Evolutionary conservation across 2,329 filamentous ascomycete genomes (phyloP), one percentile per base, ranked within the genome.

Genomic region (Colletotrichum ledebouriae): DNA sequence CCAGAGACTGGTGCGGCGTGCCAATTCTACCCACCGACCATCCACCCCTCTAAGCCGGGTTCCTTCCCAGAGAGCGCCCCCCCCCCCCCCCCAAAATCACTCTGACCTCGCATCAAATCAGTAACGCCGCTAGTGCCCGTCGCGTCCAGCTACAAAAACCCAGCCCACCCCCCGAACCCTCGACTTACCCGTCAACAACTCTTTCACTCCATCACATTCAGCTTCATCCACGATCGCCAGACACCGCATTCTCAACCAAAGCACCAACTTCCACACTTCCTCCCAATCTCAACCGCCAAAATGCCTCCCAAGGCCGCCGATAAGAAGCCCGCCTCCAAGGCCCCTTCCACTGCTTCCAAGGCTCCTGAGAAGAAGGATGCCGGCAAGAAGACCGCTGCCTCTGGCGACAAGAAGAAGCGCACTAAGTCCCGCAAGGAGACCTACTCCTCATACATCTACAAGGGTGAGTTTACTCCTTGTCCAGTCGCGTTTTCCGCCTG

Each of bases 361-460:
- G 86, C 86, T 72, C 87, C 86, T 67, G 94, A 98, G 90, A 98
- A 98, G 92, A 98, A 98, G 92, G 95, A 98, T 86, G 96, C 95
- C 73, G 96, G 95, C 88, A 99, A 99, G 93, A 99, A 98, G 92
- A 98, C 96, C 57, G 94, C 95, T 70, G 90, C 94, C 71, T 90
- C 93, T 80, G 96, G 96, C 73, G 96, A 98, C 78, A 98, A 98
- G 94, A 99, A 99, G 93, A 99, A 98, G 94, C 94, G 96, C 81
- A 97, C 94, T 87, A 99, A 99, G 94, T 93, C 94, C 75, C 92
- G 96, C 86, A 98, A 98, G 92, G 96, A 99, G 89, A 99, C 96
- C n/a, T 99, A 99, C 89, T 97, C 93, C 76, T 97, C 94, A 64
- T 99, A 99, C 90, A 99, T 99, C 86, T 99, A 98, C 93, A 99